These are phyloP conservation scores for Pterocarpus santalinus DNA, from an alignment of 306 rosid genomes.

Conservation along the genomic window DNA sequence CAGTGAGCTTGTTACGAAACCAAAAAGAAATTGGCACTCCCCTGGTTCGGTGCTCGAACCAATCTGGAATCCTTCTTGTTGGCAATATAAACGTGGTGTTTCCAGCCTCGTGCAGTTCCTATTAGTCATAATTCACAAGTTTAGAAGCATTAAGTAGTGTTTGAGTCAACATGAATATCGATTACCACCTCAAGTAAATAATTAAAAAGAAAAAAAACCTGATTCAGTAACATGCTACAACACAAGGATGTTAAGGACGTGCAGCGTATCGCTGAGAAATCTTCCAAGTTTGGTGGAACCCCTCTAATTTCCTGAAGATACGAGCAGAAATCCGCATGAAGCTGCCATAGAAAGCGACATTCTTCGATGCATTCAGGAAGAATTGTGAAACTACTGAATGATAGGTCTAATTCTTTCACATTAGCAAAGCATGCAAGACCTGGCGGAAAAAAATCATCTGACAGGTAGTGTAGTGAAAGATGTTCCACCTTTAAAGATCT, in stretches of 20 bases:
- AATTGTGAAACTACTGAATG: too few species aligned
- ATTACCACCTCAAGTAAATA: background rate
- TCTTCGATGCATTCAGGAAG: too few species aligned
- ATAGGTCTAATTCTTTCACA: too few species aligned
- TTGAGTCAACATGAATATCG: too few species aligned
- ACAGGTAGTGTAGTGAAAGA: background rate
- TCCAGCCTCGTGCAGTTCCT: background rate
- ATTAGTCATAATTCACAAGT: too few species aligned
- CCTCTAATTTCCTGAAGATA: background rate
- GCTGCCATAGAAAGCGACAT: background rate
- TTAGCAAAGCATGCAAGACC: background rate
- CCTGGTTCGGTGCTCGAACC: background rate
- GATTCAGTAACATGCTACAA: too few species aligned
- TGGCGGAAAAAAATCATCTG: background rate
- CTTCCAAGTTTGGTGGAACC: background rate
- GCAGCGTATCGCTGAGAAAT: background rate
- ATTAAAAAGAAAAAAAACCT: too few species aligned
- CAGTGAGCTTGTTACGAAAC: background rate
- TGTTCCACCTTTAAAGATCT: background rate
- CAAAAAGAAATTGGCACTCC: background rate
- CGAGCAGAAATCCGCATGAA: background rate
- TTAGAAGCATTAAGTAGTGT: too few species aligned
- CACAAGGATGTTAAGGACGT: background rate
- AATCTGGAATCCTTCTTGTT: background rate
- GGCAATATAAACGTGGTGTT: background rate